Percentiles rank a stretch among this genome's conserved stretches.
Evolutionary conservation across 352 stramenopile species (phyloP).

Genomic region (Phytophthora rubi): DNA sequence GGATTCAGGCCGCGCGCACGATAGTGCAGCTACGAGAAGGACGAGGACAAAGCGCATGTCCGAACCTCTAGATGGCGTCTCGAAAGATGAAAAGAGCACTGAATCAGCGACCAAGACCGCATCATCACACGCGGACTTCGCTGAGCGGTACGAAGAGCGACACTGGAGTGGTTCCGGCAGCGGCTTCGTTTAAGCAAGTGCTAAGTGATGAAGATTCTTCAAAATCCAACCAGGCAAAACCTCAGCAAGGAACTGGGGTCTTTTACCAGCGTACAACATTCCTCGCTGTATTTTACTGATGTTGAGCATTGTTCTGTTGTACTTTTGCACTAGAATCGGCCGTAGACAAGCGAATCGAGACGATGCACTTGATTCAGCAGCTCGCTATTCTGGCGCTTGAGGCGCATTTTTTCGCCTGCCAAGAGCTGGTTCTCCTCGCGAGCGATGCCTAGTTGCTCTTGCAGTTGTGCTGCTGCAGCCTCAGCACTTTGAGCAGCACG

Average conservation of each 20-base stretch:
- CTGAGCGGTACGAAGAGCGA: constrained; percentile 41
- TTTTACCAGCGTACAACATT: constrained; percentile 12
- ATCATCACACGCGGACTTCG: constrained; percentile 36
- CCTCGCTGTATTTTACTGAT: constrained; percentile 5
- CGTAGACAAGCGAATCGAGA: constrained; percentile 79
- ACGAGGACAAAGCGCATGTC: constrained; percentile 25
- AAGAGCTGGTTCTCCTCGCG: constrained; percentile 73
- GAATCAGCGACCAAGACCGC: constrained; percentile 11
- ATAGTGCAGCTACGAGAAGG: constrained; percentile 6
- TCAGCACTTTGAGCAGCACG: constrained; percentile 56
- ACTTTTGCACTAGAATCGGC: constrained; percentile 56
- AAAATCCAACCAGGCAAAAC: constrained; percentile 20
- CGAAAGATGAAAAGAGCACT: constrained; percentile 10
- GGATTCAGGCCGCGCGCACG: neutral
- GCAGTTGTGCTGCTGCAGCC: constrained; percentile 48
- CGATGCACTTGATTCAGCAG: constrained; percentile 75
- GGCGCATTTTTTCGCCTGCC: constrained; percentile 53
- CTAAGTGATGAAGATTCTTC: constrained; percentile 7
- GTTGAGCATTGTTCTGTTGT: constrained; percentile 9
- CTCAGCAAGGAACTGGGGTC: neutral
- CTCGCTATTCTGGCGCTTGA: constrained; percentile 80
- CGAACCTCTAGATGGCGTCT: neutral
- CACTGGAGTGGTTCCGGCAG: constrained; percentile 54
- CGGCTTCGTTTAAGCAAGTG: constrained; percentile 39
- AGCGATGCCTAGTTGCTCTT: constrained; percentile 69